Evolutionary conservation across 129 eudicot genomes (phyloP), one percentile per base, ranked within the genome.

Genomic region (Arctium minus): DNA sequence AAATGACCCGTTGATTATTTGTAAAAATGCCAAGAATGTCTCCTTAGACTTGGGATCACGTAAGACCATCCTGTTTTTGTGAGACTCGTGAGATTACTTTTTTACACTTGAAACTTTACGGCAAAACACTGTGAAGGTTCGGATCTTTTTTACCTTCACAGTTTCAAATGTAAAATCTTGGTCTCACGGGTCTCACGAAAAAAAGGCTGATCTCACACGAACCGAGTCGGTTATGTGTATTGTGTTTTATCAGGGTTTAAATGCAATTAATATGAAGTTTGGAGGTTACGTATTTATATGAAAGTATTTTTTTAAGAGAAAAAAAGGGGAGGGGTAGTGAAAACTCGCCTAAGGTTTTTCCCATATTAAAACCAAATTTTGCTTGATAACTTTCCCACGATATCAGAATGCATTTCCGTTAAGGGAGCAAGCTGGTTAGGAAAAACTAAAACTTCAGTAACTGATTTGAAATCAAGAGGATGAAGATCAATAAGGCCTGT

Each of bases 401-500:
- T 42, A 46, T 46, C 77, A 13, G 12, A 70, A 70, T 70, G 72
- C 78, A 71, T 42, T 78, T 72, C 79, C 69, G 65, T 69, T 48
- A 72, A 78, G 79, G 40, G 37, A 11, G 30, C 81, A 70, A 22
- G 77, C 81, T 69, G 81, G 81, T 70, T 42, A 10, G 33, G 3
- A 12, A 11, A 44, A 44, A 42, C 65, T 6, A n/a, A 42, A 74
- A 74, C 10, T 72, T 48, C 81, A 44, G 70, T 76, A 44, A 69
- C 50, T 75, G 86, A 83, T 36, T 37, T 69, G 70, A 76, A 70
- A 83, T 56, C 70, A 76, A 76, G 88, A 86, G 50, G 90, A 71
- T 89, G 88, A 82, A 89, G 89, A 88, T 91, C 79, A 91, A 91
- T 74, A 86, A 88, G 82, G 94, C 94, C 60, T 88, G 89, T 76